These are phyloP conservation scores for Marchantia polymorpha DNA, from an alignment of 225 moss, liverwort and hornwort genomes.

Conservation along the genomic window DNA sequence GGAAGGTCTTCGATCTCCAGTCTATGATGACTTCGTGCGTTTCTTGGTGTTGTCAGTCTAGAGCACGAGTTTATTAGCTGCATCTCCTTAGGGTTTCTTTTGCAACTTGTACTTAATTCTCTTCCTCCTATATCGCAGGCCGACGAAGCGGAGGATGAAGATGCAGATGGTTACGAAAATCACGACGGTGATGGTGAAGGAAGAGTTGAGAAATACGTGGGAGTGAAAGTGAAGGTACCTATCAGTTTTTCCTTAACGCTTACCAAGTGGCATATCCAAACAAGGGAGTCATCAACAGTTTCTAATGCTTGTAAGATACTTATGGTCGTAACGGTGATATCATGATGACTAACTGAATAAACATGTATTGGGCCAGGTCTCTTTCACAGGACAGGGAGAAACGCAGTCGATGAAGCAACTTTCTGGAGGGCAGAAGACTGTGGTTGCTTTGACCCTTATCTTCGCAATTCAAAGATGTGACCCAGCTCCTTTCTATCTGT, in stretches of 20 bases:
- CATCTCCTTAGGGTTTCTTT: too few species aligned
- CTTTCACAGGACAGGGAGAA: conserved; percentile 66
- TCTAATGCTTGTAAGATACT: too few species aligned
- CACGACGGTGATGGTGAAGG: conserved; percentile 67
- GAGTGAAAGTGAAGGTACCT: conserved; percentile 87
- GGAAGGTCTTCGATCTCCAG: too few species aligned
- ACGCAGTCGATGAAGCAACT: conserved; percentile 75
- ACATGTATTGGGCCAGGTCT: conserved; percentile 41
- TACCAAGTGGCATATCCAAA: too few species aligned
- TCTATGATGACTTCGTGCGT: too few species aligned
- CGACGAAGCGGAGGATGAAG: conserved; percentile 79
- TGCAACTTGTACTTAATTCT: too few species aligned
- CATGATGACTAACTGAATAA: too few species aligned
- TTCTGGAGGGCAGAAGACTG: conserved; percentile 63
- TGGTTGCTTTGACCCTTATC: conserved; percentile 64
- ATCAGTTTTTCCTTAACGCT: background rate
- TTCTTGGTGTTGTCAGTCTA: too few species aligned
- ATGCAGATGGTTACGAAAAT: conserved; percentile 65
- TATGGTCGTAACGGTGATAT: too few species aligned
- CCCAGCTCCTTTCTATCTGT: conserved; percentile 68
- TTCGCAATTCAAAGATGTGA: conserved; percentile 72
- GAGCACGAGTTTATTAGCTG: too few species aligned
- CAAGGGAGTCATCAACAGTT: too few species aligned
- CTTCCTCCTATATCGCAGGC: conserved; percentile 39
- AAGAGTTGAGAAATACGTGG: conserved; percentile 91